These are phyloP conservation scores for Peronospora belbahrii DNA, from an alignment of 352 stramenopile species.

Conservation along the genomic window DNA sequence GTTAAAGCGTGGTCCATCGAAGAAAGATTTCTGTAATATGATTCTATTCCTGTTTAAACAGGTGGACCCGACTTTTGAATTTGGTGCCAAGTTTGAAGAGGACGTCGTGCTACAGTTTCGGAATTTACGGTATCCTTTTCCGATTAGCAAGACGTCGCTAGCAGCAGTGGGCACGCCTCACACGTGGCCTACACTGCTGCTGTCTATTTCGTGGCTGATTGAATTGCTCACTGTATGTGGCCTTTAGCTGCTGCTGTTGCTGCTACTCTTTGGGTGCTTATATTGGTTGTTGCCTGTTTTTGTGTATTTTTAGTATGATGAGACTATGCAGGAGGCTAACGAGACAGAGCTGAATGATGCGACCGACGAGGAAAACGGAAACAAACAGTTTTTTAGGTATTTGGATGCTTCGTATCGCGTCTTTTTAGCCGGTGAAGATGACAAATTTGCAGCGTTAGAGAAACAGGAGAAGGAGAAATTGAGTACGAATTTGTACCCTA, in stretches of 20 bases:
- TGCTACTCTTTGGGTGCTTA: conserved; percentile 5
- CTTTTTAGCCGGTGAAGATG: conserved; percentile 93
- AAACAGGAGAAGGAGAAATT: conserved; percentile 51
- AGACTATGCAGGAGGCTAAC: conserved; percentile 50
- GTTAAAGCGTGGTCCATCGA: conserved; percentile 88
- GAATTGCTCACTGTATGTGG: conserved; percentile 85
- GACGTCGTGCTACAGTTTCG: conserved; percentile 66
- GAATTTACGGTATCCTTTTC: conserved; percentile 90
- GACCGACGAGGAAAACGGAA: conserved; percentile 63
- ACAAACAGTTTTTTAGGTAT: conserved; percentile 94
- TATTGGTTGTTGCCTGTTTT: conserved; percentile 1
- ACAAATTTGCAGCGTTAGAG: conserved; percentile 84
- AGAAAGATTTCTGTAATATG: conserved; percentile 97
- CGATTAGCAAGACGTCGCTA: conserved; percentile 94
- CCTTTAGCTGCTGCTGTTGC: background rate
- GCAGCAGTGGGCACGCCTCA: conserved; percentile 91
- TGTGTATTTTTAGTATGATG: conserved; percentile 62
- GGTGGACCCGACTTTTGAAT: conserved; percentile 89
- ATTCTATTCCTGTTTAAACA: conserved; percentile 94
- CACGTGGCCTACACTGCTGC: conserved; percentile 94
- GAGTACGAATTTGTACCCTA: conserved; percentile 17
- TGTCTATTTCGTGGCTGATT: conserved; percentile 94
- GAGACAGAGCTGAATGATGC: conserved; percentile 40
- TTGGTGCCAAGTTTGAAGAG: conserved; percentile 69
- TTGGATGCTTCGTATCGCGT: conserved; percentile 86